Evolutionary conservation across 495 filamentous ascomycete genomes (phyloP).

Genomic region (Jackrogersella multiformis): DNA sequence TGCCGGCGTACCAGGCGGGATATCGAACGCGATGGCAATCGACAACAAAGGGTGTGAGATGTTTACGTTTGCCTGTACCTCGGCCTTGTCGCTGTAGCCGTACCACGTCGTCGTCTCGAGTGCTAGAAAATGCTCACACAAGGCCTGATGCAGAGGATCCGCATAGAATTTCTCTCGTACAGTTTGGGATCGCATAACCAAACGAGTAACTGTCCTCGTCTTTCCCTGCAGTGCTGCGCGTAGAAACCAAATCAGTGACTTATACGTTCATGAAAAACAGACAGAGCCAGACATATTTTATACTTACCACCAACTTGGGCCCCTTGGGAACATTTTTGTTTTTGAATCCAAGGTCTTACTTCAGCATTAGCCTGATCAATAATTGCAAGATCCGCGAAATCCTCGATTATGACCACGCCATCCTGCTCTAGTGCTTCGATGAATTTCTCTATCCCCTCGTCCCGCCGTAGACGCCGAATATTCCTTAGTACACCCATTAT

Average conservation of each 20-base stretch:
- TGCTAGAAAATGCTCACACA: slow-evolving; percentile 25
- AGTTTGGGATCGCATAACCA: slow-evolving; percentile 27
- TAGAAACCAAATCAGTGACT: not conserved
- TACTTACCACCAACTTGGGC: slow-evolving; percentile 24
- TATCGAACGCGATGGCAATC: slow-evolving; percentile 42
- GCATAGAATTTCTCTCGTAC: slow-evolving; percentile 40
- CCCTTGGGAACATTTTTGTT: slow-evolving; percentile 24
- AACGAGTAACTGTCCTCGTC: slow-evolving; percentile 25
- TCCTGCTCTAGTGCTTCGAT: slow-evolving; percentile 30
- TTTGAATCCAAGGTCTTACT: slow-evolving; percentile 27
- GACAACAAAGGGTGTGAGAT: slow-evolving; percentile 41
- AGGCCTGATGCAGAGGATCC: slow-evolving; percentile 27
- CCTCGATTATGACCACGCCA: slow-evolving; percentile 40
- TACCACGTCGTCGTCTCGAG: slow-evolving; percentile 41
- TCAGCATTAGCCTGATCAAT: slow-evolving; percentile 28
- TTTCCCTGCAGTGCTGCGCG: slow-evolving; percentile 7
- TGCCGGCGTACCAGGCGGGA: slow-evolving; percentile 32
- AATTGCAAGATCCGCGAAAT: slow-evolving; percentile 28
- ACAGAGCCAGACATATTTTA: slow-evolving; percentile 6
- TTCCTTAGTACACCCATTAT: not conserved
- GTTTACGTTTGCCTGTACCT: slow-evolving; percentile 28
- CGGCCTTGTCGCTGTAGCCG: too few species aligned
- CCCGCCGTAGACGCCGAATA: not conserved
- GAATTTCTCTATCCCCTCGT: slow-evolving; percentile 13
- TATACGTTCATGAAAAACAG: not conserved